Percentiles rank a stretch among this genome's conserved stretches.
Conservation (phyloP, 1,284 basidiomycete species). For the Cryptococcus sp. region DNA sequence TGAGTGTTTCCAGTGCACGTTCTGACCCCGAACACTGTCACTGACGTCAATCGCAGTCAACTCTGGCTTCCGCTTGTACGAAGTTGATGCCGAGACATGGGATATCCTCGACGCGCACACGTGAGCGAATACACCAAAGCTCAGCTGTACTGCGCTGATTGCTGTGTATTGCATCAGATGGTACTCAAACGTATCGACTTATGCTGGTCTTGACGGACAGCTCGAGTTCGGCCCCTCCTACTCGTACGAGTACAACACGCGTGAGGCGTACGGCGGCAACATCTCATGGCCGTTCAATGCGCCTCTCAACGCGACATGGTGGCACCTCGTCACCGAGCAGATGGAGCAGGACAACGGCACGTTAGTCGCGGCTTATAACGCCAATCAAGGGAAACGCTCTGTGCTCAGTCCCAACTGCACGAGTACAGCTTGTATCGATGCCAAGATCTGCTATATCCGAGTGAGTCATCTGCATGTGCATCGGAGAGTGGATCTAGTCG, state of each 20-base stretch:
- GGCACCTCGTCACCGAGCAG: constrained; percentile 73
- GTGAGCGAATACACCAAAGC: constrained; percentile 51
- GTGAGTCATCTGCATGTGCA: constrained; percentile 7
- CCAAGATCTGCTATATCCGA: constrained; percentile 74
- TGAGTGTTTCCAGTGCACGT: constrained; percentile 3
- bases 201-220: constrained; percentile 61
- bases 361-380: constrained; percentile 69
- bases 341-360: constrained; percentile 64
- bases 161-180: constrained; percentile 56
- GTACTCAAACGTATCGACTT: constrained; percentile 64
- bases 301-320: constrained; percentile 80
- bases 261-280: constrained; percentile 65
- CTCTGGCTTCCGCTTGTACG: constrained; percentile 68
- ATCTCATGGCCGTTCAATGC: constrained; percentile 68
- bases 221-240: constrained; percentile 66
- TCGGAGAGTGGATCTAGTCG: neutral
- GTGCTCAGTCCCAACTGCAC: constrained; percentile 62
- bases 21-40: neutral
- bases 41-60: constrained; percentile 53
- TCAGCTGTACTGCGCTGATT: neutral
- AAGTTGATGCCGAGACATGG: constrained; percentile 61
- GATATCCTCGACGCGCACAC: constrained; percentile 73
- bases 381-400: constrained; percentile 65
- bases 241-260: constrained; percentile 70
- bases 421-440: constrained; percentile 60